These are phyloP conservation scores for Fusarium oligoseptatum DNA, from an alignment of 2,329 filamentous ascomycete species.

Conservation along the genomic window DNA sequence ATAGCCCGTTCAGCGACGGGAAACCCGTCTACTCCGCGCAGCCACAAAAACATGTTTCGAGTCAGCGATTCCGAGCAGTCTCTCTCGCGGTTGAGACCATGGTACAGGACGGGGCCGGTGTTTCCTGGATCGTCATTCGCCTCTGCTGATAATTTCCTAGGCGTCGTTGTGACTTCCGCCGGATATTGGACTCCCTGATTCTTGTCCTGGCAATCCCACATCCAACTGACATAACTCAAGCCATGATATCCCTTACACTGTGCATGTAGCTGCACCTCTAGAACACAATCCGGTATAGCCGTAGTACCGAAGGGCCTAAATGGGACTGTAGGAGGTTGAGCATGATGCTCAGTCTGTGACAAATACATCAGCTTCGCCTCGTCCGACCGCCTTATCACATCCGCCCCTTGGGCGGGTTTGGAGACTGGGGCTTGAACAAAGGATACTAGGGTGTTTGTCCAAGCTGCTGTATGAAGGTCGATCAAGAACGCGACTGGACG, in stretches of 20 bases:
- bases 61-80: not conserved
- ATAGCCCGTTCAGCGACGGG: not conserved
- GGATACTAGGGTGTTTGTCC: slow-evolving; percentile 15
- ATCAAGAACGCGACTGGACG: slow-evolving; percentile 15
- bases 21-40: slow-evolving; percentile 4
- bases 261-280: slow-evolving; percentile 28
- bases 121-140: not conserved
- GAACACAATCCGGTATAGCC: slow-evolving; percentile 16
- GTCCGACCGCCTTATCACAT: not conserved
- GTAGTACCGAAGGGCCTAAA: not conserved
- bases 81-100: not conserved
- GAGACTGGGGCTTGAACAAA: slow-evolving; percentile 12
- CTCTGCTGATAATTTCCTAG: not conserved
- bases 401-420: not conserved
- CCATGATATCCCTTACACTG: slow-evolving; percentile 10
- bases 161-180: not conserved
- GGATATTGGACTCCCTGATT: not conserved
- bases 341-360: not conserved
- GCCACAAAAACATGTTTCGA: slow-evolving; percentile 6
- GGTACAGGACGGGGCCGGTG: not conserved
- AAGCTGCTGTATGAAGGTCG: slow-evolving; percentile 27
- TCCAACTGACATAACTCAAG: slow-evolving; percentile 16
- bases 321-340: not conserved
- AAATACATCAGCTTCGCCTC: not conserved
- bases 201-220: slow-evolving; percentile 14